Conservation (phyloP, 2,329 filamentous ascomycete species). For the Alternaria postmessia region DNA sequence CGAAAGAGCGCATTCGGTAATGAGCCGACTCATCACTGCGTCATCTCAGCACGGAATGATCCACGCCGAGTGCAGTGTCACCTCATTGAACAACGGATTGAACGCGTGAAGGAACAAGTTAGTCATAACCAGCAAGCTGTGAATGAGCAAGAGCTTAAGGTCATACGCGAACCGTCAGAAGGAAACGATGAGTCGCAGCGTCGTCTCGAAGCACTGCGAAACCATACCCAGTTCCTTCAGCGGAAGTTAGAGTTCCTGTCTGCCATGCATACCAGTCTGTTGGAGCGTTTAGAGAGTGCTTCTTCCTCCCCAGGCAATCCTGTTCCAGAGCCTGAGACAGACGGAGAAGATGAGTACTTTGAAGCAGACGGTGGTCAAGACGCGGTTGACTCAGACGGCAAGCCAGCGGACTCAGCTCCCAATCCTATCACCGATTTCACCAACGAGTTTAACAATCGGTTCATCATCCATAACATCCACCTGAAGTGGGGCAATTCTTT, state of each 20-base stretch:
- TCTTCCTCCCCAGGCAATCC: constrained; percentile 67
- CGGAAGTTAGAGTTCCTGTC: constrained; percentile 67
- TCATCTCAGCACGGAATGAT: constrained; percentile 80
- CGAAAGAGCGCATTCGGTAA: constrained; percentile 90
- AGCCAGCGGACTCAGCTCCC: constrained; percentile 64
- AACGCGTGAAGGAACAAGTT: constrained; percentile 80
- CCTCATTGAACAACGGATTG: constrained; percentile 81
- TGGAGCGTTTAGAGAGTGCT: constrained; percentile 66
- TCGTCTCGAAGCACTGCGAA: constrained; percentile 64
- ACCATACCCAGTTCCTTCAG: constrained; percentile 65
- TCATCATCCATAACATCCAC: constrained; percentile 97
- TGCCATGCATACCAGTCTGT: constrained; percentile 65
- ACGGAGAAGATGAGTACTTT: constrained; percentile 56
- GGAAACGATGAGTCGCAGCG: constrained; percentile 61
- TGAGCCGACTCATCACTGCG: constrained; percentile 92
- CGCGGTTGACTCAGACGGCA: constrained; percentile 54
- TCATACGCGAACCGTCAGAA: constrained; percentile 64
- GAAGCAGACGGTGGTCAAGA: constrained; percentile 64
- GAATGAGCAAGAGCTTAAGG: constrained; percentile 75
- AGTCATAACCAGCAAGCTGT: constrained; percentile 75
- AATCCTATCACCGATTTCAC: constrained; percentile 80
- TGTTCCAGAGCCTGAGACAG: constrained; percentile 53
- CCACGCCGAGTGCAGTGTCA: constrained; percentile 87
- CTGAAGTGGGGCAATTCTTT: constrained; percentile 98
- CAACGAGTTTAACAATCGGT: constrained; percentile 97